Conservation (phyloP, 1,284 basidiomycete species). For the Sanghuangporus baumii region DNA sequence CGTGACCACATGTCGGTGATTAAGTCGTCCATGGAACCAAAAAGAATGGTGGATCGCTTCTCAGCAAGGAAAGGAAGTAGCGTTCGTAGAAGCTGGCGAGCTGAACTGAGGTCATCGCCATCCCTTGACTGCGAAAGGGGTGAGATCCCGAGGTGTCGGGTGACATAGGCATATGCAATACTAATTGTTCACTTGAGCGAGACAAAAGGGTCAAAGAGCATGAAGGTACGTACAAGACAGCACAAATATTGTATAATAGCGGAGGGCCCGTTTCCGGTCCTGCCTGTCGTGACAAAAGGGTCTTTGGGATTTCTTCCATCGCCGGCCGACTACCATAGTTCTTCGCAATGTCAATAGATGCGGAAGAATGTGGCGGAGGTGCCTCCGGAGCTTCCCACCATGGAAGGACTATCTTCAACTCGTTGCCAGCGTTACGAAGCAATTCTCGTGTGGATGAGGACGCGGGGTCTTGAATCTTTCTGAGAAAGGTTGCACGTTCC, state of each 20-base stretch:
- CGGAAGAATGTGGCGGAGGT: not conserved
- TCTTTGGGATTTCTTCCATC: conserved; percentile 43
- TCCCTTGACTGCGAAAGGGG: conserved; percentile 39
- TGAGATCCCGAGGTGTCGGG: conserved; percentile 53
- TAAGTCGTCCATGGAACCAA: conserved; percentile 42
- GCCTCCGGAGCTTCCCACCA: conserved; percentile 51
- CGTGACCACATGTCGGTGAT: conserved; percentile 56
- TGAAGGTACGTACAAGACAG: conserved; percentile 49
- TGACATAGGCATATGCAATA: conserved; percentile 58
- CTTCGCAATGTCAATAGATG: conserved; percentile 2
- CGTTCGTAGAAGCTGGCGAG: conserved; percentile 40
- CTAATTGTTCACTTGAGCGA: conserved; percentile 29
- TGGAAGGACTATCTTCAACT: conserved; percentile 34
- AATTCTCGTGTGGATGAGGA: conserved; percentile 53
- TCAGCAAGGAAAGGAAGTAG: conserved; percentile 60
- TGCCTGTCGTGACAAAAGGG: conserved; percentile 35
- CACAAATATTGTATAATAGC: conserved; percentile 59
- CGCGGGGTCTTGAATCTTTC: conserved; percentile 50
- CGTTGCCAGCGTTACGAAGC: conserved; percentile 52
- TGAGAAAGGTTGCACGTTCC: conserved; percentile 55
- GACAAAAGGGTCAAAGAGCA: not conserved
- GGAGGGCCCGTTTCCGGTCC: conserved; percentile 32
- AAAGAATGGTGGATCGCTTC: conserved; percentile 44
- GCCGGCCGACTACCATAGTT: conserved; percentile 37
- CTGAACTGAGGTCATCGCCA: conserved; percentile 39